Evolutionary conservation across 2,329 filamentous ascomycete species (phyloP), one percentile per base, ranked within the genome.

Genomic region (Byssothecium circinans): DNA sequence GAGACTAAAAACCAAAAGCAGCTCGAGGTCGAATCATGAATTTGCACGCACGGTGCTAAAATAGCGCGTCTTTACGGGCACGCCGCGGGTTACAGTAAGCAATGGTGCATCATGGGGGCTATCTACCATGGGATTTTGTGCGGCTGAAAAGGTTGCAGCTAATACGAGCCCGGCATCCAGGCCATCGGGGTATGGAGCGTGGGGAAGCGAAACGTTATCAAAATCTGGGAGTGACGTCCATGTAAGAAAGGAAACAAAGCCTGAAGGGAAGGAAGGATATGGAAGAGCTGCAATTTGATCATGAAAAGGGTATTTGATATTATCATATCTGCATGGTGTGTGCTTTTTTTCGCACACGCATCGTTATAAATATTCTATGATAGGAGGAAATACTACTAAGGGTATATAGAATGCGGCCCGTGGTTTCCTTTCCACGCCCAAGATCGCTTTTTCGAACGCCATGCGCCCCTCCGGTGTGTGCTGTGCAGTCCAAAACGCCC

Each of bases 341-440:
- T 12, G 12, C 12, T 6, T 7, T 6, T 11, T 27, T 14, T n/a
- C 12, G 14, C 29, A 32, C 29, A 32, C 29, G 29, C 6, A 14
- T 14, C 29, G 10, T 36, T 18, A 18, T 36, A 36, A 20, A 12
- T 36, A 36, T 36, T 18, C 4, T 36, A 20, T 36, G 15, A 14
- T 36, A 15, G n/a, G 29, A 33, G 7, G 29, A 41, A 41, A 41
- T 32, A 17, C 29, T 22, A 15, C 11, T 32, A 41, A 18, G 39
- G 39, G 39, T 41, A 41, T 41, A 41, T 33, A 33, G 39, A 18
- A 41, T 8, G 17, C 27, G 17, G 27, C 15, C 27, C 19, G 39
- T 18, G 39, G 17, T 4, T 36, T 4, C 18, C 18, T 15, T 19
- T 23, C 36, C 18, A 20, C 22, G 12, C 19, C 36, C 17, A 23